Conservation (phyloP, 257 asterid genomes). For the Lycium ferocissimum region DNA sequence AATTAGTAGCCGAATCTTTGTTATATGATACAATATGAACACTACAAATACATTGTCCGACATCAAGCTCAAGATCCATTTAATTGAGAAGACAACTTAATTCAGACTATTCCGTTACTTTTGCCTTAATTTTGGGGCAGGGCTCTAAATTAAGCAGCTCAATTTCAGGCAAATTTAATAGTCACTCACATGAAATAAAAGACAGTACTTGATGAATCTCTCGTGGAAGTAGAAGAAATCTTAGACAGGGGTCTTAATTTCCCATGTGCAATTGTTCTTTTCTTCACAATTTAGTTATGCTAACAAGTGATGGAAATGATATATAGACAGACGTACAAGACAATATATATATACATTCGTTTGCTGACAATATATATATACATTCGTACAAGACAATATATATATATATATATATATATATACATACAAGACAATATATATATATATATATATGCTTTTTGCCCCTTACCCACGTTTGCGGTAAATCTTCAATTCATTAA, state of each 20-base stretch:
- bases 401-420: too few species aligned
- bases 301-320: neutral
- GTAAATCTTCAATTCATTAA: neutral
- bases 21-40: neutral
- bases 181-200: constrained; percentile 4
- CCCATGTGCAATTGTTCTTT: constrained; percentile 26
- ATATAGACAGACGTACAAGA: too few species aligned
- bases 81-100: neutral
- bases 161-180: constrained; percentile 16
- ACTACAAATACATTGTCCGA: neutral
- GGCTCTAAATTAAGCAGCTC: neutral
- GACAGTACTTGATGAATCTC: constrained; percentile 13
- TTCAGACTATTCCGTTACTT: neutral
- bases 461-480: neutral
- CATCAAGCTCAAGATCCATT: constrained; percentile 11
- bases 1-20: neutral
- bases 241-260: neutral
- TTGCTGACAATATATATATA: too few species aligned
- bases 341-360: too few species aligned
- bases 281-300: neutral
- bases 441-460: neutral
- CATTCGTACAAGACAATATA: too few species aligned
- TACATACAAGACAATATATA: too few species aligned
- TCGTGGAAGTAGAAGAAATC: neutral
- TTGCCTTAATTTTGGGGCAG: neutral